These are phyloP conservation scores for Gentiana macrophylla DNA, from an alignment of 257 asterid species.

Conservation along the genomic window DNA sequence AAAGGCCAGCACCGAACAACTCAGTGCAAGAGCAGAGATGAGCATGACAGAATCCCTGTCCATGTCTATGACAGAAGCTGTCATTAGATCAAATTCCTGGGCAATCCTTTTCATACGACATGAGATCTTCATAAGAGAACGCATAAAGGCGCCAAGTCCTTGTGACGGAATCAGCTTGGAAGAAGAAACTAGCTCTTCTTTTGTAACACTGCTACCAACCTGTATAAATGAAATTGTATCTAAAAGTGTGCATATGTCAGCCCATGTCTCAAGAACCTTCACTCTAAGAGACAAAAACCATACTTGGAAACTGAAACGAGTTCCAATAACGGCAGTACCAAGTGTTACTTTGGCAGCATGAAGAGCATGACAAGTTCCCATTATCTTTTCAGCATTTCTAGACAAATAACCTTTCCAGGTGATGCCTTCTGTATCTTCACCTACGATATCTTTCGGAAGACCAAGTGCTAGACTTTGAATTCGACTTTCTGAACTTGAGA, in stretches of 20 bases:
- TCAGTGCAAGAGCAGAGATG: slow-evolving; percentile 50
- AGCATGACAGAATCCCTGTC: slow-evolving; percentile 42
- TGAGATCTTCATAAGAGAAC: slow-evolving; percentile 33
- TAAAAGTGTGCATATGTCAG: slow-evolving; percentile 33
- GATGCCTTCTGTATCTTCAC: slow-evolving; percentile 14
- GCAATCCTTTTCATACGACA: slow-evolving; percentile 42
- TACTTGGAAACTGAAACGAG: slow-evolving; percentile 44
- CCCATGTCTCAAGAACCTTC: slow-evolving; percentile 35
- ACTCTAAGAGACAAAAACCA: slow-evolving; percentile 63
- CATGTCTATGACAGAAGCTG: slow-evolving; percentile 44
- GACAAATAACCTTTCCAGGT: slow-evolving; percentile 13
- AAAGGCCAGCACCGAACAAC: slow-evolving; percentile 85
- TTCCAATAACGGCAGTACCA: slow-evolving; percentile 28
- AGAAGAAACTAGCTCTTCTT: slow-evolving; percentile 15
- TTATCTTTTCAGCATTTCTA: slow-evolving; percentile 29
- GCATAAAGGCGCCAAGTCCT: slow-evolving; percentile 20
- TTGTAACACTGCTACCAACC: slow-evolving; percentile 18
- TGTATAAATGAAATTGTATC: slow-evolving; percentile 18
- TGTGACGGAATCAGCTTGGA: slow-evolving; percentile 9
- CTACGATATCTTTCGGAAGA: slow-evolving; percentile 12
- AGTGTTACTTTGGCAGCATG: slow-evolving; percentile 35
- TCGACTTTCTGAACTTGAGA: slow-evolving; percentile 54
- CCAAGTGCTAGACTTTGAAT: slow-evolving; percentile 25
- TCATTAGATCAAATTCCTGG: slow-evolving; percentile 54
- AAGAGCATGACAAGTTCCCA: slow-evolving; percentile 29